Conservation (phyloP, 2,329 filamentous ascomycete species). For the Clonostachys chloroleuca region DNA sequence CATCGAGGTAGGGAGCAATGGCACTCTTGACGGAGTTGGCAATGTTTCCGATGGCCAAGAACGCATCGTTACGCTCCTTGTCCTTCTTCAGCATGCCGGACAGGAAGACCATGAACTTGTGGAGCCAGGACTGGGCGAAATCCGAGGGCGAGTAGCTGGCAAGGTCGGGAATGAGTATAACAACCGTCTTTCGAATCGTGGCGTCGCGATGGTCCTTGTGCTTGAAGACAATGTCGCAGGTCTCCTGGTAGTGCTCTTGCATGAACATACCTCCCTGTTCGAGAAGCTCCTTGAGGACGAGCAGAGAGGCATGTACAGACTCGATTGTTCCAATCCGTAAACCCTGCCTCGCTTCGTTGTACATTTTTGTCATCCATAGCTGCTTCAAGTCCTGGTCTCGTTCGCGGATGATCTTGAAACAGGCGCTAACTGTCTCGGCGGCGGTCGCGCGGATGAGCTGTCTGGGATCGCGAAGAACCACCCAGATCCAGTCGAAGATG, state of each 20-base stretch:
- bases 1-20: constrained; percentile 92
- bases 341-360: constrained; percentile 76
- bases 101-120: constrained; percentile 96
- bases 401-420: constrained; percentile 92
- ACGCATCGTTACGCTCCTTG: constrained; percentile 89
- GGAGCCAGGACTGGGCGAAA: constrained; percentile 82
- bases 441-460: constrained; percentile 90
- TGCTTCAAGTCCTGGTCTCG: constrained; percentile 85
- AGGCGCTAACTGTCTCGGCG: constrained; percentile 88
- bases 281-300: constrained; percentile 88
- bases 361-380: constrained; percentile 86
- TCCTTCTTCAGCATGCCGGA: constrained; percentile 92
- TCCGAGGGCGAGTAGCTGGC: constrained; percentile 90
- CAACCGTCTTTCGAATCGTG: constrained; percentile 84
- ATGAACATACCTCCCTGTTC: constrained; percentile 98
- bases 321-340: constrained; percentile 80
- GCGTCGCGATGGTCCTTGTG: constrained; percentile 90
- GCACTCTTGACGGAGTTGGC: constrained; percentile 94
- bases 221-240: constrained; percentile 87
- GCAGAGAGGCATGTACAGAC: constrained; percentile 86
- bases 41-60: constrained; percentile 92
- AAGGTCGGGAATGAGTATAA: constrained; percentile 85
- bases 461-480: constrained; percentile 83
- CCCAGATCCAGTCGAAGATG: constrained; percentile 95
- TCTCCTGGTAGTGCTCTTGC: constrained; percentile 88